Conservation (phyloP, 176 grass and related monocot species). For the Neostapfia colusana region DNA sequence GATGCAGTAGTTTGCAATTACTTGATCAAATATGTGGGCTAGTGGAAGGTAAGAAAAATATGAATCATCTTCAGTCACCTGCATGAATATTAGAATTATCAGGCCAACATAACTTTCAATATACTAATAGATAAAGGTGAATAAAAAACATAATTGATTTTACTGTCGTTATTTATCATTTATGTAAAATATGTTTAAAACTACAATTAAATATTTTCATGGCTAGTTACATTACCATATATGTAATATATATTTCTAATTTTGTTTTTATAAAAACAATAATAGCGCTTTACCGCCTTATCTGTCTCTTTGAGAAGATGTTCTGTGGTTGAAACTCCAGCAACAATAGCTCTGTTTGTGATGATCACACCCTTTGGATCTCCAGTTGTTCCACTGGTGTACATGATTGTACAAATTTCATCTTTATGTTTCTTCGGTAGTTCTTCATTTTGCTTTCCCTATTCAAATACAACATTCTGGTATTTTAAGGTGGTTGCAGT, state of each 20-base stretch:
- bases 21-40: slow-evolving; percentile 99
- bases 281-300: slow-evolving; percentile 64
- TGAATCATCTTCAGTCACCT: slow-evolving; percentile 86
- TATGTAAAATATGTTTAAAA: neutral
- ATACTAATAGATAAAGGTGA: neutral
- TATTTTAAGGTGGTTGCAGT: neutral
- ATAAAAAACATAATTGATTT: slow-evolving; percentile 7
- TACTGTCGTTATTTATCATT: neutral
- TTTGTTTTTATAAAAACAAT: neutral
- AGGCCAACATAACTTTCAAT: neutral
- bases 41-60: slow-evolving; percentile 97
- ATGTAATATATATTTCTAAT: neutral
- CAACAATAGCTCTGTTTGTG: slow-evolving; percentile 71
- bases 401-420: slow-evolving; percentile 93
- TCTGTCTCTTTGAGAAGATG: slow-evolving; percentile 76
- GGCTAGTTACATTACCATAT: neutral
- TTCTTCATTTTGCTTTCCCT: slow-evolving; percentile 48
- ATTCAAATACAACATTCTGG: slow-evolving; percentile 2
- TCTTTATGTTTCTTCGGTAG: slow-evolving; percentile 63
- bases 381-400: slow-evolving; percentile 93
- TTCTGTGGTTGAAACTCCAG: slow-evolving; percentile 74
- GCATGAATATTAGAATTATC: slow-evolving; percentile 17
- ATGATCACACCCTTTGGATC: slow-evolving; percentile 93
- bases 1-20: slow-evolving; percentile 91
- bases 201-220: neutral